Percentiles rank a stretch among this genome's conserved stretches.
Conservation (phyloP, 2,329 filamentous ascomycete genomes). For the Delphinella strobiligena region DNA sequence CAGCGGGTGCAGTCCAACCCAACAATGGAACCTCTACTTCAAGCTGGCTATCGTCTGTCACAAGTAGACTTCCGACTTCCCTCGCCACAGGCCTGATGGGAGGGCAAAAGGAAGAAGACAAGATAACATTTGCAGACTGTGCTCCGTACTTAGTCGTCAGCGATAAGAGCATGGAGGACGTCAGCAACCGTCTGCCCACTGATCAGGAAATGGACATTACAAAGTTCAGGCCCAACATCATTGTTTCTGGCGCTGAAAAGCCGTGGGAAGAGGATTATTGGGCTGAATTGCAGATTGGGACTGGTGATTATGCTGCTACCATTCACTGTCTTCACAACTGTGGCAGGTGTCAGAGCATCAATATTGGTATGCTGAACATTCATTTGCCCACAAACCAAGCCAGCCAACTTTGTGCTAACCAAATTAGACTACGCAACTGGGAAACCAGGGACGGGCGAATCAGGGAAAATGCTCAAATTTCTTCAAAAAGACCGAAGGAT, state of each 20-base stretch:
- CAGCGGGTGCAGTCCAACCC: background rate
- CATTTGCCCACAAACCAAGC: background rate
- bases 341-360: conserved; percentile 32
- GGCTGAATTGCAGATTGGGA: conserved; percentile 23
- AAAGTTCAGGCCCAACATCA: conserved; percentile 36
- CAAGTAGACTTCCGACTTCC: conserved; percentile 14
- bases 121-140: conserved; percentile 59
- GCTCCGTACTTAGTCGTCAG: conserved; percentile 65
- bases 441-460: conserved; percentile 22
- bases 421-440: conserved; percentile 31
- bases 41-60: conserved; percentile 22
- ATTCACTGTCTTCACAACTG: conserved; percentile 34
- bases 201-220: conserved; percentile 30
- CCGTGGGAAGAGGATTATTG: conserved; percentile 37
- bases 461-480: conserved; percentile 31
- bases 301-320: conserved; percentile 13
- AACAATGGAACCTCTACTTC: conserved; percentile 4
- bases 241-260: conserved; percentile 27
- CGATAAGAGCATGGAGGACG: conserved; percentile 54
- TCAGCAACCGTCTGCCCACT: conserved; percentile 35
- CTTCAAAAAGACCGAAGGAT: conserved; percentile 33
- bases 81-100: conserved; percentile 2
- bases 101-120: conserved; percentile 10
- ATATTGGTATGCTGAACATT: conserved; percentile 17
- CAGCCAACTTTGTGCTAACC: background rate